Evolutionary conservation across 148 eudicot species (phyloP).

Genomic region (Rhododendron ferrugineum): DNA sequence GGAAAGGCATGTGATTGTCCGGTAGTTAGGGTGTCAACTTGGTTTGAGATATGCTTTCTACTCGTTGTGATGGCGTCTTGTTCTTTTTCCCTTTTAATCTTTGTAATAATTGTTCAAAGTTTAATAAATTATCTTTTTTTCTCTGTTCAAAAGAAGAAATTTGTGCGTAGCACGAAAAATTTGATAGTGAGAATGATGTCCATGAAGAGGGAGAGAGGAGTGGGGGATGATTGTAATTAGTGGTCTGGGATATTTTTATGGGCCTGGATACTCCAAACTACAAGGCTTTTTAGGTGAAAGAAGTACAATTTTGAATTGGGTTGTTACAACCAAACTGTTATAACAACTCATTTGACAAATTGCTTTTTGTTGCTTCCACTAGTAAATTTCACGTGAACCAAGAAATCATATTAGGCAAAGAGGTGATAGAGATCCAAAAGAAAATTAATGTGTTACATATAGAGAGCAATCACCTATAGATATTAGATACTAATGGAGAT

Average conservation of each 20-base stretch:
- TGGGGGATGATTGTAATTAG: not conserved
- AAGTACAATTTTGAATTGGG: not conserved
- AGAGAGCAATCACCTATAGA: not conserved
- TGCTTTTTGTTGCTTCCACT: not conserved
- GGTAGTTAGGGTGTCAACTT: too few species aligned
- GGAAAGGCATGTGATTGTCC: too few species aligned
- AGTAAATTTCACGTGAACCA: not conserved
- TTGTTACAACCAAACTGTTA: not conserved
- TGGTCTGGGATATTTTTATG: not conserved
- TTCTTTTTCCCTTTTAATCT: not conserved
- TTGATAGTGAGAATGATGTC: too few species aligned
- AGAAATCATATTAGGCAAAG: not conserved
- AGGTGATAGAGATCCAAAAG: not conserved
- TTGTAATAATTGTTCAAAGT: not conserved
- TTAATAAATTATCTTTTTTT: too few species aligned
- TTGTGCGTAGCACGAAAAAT: not conserved
- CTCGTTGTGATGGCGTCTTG: not conserved
- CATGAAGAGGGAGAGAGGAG: too few species aligned
- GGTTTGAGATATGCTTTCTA: not conserved
- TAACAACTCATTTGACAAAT: not conserved
- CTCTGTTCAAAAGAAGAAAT: too few species aligned
- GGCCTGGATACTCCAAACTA: not conserved
- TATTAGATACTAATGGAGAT: not conserved
- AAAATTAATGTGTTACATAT: not conserved
- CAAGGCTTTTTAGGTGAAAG: not conserved